Evolutionary conservation across 192 early-diverging fungal species (phyloP), one percentile per base, ranked within the genome.

Genomic region (Gryganskiella cystojenkinii): DNA sequence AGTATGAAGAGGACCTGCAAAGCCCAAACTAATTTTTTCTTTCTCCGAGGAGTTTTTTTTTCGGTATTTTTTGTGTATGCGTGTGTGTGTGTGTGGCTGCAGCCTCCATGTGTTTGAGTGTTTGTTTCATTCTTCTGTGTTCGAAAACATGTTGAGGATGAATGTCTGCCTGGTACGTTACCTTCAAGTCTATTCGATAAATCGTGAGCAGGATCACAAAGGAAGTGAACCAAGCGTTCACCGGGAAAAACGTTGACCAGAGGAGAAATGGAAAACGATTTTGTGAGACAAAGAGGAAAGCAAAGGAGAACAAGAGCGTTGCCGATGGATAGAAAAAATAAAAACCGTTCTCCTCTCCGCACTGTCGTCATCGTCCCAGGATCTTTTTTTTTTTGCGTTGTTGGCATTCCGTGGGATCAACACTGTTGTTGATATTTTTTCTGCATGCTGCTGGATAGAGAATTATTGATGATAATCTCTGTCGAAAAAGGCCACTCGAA

Each of bases 11-110:
- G 40, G n/a, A n/a, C n/a, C n/a, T n/a, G 24, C 25, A 49, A 49
- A 28, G 34, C 20, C 34, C n/a, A 19, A 31, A 63, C 14, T 1
- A 67, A 17, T 3, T 27, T n/a, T n/a, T n/a, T 19, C 10, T 5
- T 44, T 27, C 45, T 69, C 61, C 62, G 62, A 70, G 62, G 61
- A 71, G 60, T 10, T 62, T 62, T 68, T 56, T 49, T 22, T 8
- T 17, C 53, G 40, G 28, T 17, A 43, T 43, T 25, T 64, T 51
- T 35, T 35, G 31, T 54, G 51, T 31, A 28, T 53, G 25, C 31
- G 25, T 28, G 52, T 19, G 52, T 30, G 33, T 54, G n/a, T n/a
- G n/a, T n/a, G n/a, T n/a, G n/a, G n/a, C n/a, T n/a, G n/a, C n/a
- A n/a, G n/a, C n/a, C n/a, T n/a, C n/a, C n/a, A n/a, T n/a, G n/a